Base-by-base conservation (phyloP, 805 yeast genomes). In the Cyberlindnera nakhonratchasimensis region DNA sequence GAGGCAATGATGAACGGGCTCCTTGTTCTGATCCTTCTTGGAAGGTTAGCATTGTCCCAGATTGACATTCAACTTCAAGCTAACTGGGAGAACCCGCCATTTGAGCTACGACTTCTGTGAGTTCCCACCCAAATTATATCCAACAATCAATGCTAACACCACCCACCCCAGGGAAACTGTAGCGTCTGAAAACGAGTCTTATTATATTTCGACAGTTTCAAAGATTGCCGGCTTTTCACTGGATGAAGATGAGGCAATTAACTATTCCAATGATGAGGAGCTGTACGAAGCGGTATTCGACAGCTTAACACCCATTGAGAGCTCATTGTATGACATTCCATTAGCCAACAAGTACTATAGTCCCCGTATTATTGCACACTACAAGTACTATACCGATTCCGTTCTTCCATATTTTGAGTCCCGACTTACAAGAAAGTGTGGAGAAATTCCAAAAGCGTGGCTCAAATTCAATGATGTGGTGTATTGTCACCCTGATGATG, bases 331-430 rank as follows among this genome's bases (percentile, higher is more conserved):
- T 30, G 54, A 55, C 18, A 49, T 53, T 11, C 51, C 58, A n/a
- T 42, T 62, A 34, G 63, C 64, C 11, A 59, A 55, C 42, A 61
- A 79, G 34, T 62, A 70, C 23, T 59, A 70, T 41, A 64, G 86
- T 1, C 88, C 96, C 4, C 66, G 80, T 35, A 69, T 88, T 22
- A 77, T 79, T 54, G 66, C 89, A 1, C 86, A 86, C 41, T 82
- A 71, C 54, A 70, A 72, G 39, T 66, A 73, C 54, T 86, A 75
- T 53, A 59, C 55, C 3, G 49, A 61, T 2, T 46, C 57, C 0
- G 63, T 72, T 0, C 47, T 53, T n/a, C 66, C 73, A 0, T 28
- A 46, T 3, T 57, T 48, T 41, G 45, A 39, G 40, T 28, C 23
- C 16, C 54, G 42, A 46, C 58, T 48, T n/a, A 20, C 14, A 37